Conservation (phyloP, 2,329 filamentous ascomycete genomes). For the Onygena corvina region DNA sequence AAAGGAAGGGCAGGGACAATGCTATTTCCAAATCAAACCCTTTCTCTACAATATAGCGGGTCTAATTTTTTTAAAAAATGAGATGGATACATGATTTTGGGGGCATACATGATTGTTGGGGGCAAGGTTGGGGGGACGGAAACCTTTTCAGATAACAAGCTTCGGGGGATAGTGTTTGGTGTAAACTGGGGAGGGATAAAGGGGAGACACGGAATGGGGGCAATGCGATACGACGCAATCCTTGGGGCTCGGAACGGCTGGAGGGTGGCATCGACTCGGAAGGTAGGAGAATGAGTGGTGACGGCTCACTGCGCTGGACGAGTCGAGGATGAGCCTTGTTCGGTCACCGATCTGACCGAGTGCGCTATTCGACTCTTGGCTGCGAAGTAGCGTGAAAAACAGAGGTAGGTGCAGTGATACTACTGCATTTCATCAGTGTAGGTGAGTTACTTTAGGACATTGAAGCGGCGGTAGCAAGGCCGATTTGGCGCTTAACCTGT, state of each 20-base stretch:
- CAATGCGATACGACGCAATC: background rate
- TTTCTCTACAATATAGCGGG: conserved; percentile 10
- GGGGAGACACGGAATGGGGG: background rate
- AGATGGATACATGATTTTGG: conserved; percentile 12
- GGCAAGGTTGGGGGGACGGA: conserved; percentile 21
- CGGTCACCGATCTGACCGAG: background rate
- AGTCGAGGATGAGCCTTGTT: background rate
- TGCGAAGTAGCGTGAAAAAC: background rate
- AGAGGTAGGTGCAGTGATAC: no score
- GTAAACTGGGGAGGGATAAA: background rate
- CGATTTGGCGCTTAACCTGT: conserved; percentile 79
- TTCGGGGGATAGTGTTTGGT: conserved; percentile 10
- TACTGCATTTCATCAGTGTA: background rate
- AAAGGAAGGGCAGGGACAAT: conserved; percentile 8
- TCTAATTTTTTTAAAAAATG: conserved; percentile 13
- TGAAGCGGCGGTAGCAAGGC: conserved; percentile 27
- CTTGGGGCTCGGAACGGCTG: background rate
- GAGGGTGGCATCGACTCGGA: background rate
- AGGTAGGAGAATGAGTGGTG: background rate
- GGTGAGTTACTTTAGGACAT: conserved; percentile 26
- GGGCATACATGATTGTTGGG: conserved; percentile 17
- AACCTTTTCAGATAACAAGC: conserved; percentile 16
- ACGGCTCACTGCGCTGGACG: background rate
- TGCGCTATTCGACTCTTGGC: background rate
- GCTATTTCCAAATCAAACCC: conserved; percentile 8